phyloP scores from a whole-genome alignment of 768 basidiomycete genomes.

The Glaciozyma antarctica region DNA sequence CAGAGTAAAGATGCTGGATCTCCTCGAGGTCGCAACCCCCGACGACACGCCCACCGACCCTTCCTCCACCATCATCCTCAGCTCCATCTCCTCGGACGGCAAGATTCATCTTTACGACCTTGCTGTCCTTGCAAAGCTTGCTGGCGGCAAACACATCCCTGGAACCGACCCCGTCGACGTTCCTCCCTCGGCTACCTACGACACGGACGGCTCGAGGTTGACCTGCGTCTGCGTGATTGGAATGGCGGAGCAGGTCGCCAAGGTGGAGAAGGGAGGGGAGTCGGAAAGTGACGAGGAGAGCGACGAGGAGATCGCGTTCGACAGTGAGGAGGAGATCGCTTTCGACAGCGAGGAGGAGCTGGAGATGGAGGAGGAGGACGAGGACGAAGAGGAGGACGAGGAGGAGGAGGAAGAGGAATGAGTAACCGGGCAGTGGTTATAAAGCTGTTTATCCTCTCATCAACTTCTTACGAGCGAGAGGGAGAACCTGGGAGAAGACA shows the following conservation, averaged over 20 bases:
- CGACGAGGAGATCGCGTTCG: constrained; percentile 23
- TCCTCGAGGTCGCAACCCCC: constrained; percentile 54
- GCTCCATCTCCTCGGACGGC: constrained; percentile 84
- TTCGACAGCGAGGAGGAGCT: constrained; percentile 34
- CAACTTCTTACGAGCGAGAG: too few species aligned
- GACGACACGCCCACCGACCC: constrained; percentile 53
- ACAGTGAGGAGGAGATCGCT: constrained; percentile 32
- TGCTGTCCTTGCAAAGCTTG: constrained; percentile 44
- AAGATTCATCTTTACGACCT: constrained; percentile 68
- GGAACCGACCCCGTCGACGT: constrained; percentile 37
- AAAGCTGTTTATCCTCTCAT: too few species aligned
- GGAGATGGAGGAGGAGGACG: constrained; percentile 23
- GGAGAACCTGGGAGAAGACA: too few species aligned
- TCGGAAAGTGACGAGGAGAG: constrained; percentile 35
- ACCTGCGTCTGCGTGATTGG: constrained; percentile 52
- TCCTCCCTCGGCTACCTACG: constrained; percentile 56
- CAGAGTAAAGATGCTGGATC: constrained; percentile 74
- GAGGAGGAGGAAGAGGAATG: constrained; percentile 22
- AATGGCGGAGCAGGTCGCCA: constrained; percentile 37
- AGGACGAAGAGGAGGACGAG: constrained; percentile 24
- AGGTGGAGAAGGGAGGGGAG: constrained; percentile 40
- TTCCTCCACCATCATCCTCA: constrained; percentile 50
- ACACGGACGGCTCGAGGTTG: constrained; percentile 75
- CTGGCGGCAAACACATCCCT: constrained; percentile 29
- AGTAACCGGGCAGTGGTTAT: too few species aligned